Evolutionary conservation across 805 yeast species (phyloP), one percentile per base, ranked within the genome.

Genomic region (Cyberlindnera subsufficiens): DNA sequence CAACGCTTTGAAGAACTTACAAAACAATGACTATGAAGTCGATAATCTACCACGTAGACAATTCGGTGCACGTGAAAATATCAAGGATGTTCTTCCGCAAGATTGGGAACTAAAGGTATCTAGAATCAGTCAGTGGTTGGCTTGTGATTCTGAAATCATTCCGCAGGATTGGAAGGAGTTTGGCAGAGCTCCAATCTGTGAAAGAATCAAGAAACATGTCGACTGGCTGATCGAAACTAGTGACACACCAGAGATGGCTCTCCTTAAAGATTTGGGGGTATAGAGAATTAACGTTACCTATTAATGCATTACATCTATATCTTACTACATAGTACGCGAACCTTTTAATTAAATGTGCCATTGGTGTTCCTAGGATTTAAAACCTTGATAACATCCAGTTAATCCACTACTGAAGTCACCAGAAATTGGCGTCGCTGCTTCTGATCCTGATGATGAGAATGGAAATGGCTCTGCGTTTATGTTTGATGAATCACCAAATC

Each of bases 21-120:
- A 46, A 35, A 22, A 17, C 10, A 45, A 45, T 13, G 61, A 55
- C 32, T 57, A 55, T 33, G 54, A 50, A 22, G 30, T 53, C 27
- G 54, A 57, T 45, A 53, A 52, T 8, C 49, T 49, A 25, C 54
- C 49, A 30, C 49, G 61, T 47, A 50, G 61, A 44, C 60, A 57
- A 34, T 57, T 57, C 30, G 61, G 61, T 16, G 18, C 35, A 8
- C 53, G 61, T 47, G 58, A 55, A 14, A 50, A 49, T 39, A 55
- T 57, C 36, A 51, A 49, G 18, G 49, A 48, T 17, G 42, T 38
- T 3, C 18, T 57, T 8, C 49, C 55, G 5, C 22, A 38, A 22
- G 61, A 57, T 43, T 57, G 60, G 59, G 61, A 57, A 42, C 42
- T 57, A 19, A 55, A 53, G 41, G 45, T 47, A 1, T 57, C 55